These are phyloP conservation scores for Globisporangium uncinulatum DNA, from an alignment of 352 stramenopile species.

Conservation along the genomic window DNA sequence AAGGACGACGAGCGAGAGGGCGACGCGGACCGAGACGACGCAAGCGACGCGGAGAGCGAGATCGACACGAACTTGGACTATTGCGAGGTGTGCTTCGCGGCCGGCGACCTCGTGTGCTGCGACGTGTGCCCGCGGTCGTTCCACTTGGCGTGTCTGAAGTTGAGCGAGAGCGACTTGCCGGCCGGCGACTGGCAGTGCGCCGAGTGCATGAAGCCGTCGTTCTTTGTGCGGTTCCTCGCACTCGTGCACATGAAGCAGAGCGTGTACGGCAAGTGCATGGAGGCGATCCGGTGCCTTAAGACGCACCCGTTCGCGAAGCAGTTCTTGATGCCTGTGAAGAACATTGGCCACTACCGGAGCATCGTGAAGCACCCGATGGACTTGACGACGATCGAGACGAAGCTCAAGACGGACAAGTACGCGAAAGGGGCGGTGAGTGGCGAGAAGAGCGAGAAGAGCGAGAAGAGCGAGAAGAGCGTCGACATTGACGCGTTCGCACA, in stretches of 20 bases:
- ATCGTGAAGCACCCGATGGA: conserved; percentile 83
- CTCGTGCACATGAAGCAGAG: conserved; percentile 43
- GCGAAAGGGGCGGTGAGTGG: conserved; percentile 17
- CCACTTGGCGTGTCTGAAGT: conserved; percentile 81
- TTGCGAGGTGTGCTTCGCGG: conserved; percentile 75
- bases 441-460: conserved; percentile 19
- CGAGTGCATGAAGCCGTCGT: conserved; percentile 70
- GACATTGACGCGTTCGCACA: conserved; percentile 55
- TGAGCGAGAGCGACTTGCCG: conserved; percentile 65
- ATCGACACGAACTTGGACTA: conserved; percentile 81
- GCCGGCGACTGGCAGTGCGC: conserved; percentile 79
- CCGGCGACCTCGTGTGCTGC: conserved; percentile 88
- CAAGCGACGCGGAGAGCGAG: conserved; percentile 43
- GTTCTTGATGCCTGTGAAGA: conserved; percentile 69
- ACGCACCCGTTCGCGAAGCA: conserved; percentile 75
- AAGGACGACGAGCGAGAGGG: conserved; percentile 6
- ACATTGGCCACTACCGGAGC: conserved; percentile 65
- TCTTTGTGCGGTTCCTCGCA: conserved; percentile 44
- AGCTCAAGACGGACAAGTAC: conserved; percentile 57
- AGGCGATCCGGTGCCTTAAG: conserved; percentile 66
- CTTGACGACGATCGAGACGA: conserved; percentile 63
- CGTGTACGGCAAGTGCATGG: conserved; percentile 56
- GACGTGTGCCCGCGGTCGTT: conserved; percentile 90
- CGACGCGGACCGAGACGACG: conserved; percentile 15
- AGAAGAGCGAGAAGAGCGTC: conserved; percentile 23